Evolutionary conservation across 1,139 yeast genomes (phyloP).

Genomic region (Hyphopichia buzzinii): DNA sequence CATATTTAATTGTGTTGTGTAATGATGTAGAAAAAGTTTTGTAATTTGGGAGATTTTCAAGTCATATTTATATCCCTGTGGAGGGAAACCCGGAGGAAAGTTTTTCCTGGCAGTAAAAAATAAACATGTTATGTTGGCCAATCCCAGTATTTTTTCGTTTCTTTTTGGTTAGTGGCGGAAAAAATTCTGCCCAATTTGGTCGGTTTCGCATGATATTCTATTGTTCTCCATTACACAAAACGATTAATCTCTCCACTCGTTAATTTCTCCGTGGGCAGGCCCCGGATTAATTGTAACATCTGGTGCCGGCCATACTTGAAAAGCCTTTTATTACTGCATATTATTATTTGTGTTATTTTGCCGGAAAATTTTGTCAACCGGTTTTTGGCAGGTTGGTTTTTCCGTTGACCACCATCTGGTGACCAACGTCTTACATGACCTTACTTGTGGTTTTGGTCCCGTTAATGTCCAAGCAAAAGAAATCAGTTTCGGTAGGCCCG

Average conservation of each 20-base stretch:
- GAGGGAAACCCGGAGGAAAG: neutral
- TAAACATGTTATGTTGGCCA: neutral
- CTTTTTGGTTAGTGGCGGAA: neutral
- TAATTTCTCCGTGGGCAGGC: neutral
- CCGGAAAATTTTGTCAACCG: neutral
- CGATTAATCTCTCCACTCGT: neutral
- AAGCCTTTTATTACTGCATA: neutral
- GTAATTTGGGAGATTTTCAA: neutral
- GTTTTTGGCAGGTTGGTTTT: constrained; percentile 1
- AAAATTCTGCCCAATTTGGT: neutral
- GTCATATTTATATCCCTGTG: neutral
- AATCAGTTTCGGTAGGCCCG: too few relatives aligned
- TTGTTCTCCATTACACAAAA: neutral
- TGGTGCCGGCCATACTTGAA: neutral
- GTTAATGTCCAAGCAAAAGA: too few relatives aligned
- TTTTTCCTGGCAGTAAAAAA: neutral
- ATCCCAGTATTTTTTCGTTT: neutral
- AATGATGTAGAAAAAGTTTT: neutral
- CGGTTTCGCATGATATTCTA: neutral
- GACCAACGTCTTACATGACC: too few relatives aligned
- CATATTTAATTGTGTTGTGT: constrained; percentile 11
- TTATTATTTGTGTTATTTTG: neutral
- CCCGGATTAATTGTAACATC: neutral
- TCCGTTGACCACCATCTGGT: constrained; percentile 6
- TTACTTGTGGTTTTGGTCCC: too few relatives aligned